These are phyloP conservation scores for Cichorium intybus DNA, from an alignment of 140 eudicot genomes.

Conservation along the genomic window DNA sequence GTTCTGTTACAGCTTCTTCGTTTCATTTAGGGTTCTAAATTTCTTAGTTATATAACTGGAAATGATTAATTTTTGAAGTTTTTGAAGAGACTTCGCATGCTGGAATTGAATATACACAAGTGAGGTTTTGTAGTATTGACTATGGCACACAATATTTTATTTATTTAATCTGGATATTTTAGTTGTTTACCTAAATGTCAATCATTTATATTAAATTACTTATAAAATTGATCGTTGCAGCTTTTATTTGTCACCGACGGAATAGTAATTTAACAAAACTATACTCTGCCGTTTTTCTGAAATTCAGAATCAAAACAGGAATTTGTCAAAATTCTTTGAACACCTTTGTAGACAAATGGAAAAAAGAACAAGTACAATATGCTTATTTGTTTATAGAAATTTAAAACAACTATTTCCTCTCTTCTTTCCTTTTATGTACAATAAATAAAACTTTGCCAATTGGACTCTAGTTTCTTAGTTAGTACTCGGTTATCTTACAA, in stretches of 20 bases:
- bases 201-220: neutral
- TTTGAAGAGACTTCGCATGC: neutral
- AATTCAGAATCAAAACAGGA: neutral
- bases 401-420: neutral
- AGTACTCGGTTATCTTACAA: neutral
- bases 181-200: slow-evolving; percentile 6
- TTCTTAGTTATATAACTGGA: too few species aligned
- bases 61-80: neutral
- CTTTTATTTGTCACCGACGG: neutral
- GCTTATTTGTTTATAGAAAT: neutral
- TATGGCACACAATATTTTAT: neutral
- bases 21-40: neutral
- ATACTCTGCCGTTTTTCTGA: neutral
- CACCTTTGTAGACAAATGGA: slow-evolving; percentile 3
- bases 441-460: slow-evolving; percentile 4
- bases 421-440: neutral
- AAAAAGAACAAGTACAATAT: neutral
- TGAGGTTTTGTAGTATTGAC: neutral
- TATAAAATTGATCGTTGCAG: neutral
- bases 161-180: neutral
- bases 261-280: neutral
- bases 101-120: neutral
- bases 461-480: slow-evolving; percentile 20
- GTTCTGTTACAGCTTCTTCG: neutral
- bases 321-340: neutral